Conservation (phyloP, 306 rosid species). For the Casuarina equisetifolia region DNA sequence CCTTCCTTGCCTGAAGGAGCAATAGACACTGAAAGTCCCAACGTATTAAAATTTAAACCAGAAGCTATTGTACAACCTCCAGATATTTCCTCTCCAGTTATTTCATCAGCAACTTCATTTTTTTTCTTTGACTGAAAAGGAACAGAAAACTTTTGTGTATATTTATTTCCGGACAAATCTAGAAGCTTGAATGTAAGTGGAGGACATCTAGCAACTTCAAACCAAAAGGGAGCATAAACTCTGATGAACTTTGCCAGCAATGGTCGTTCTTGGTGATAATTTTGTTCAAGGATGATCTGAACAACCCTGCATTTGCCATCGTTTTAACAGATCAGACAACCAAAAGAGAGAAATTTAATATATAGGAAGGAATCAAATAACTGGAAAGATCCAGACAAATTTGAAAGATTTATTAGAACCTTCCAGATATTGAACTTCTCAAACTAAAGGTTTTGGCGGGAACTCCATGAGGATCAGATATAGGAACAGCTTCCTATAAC, state of each 20-base stretch:
- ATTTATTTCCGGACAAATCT: slow-evolving; percentile 59
- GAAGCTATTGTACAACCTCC: slow-evolving; percentile 84
- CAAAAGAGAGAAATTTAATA: slow-evolving; percentile 5
- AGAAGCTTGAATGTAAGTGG: slow-evolving; percentile 76
- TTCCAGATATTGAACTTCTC: slow-evolving; percentile 95
- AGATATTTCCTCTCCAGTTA: slow-evolving; percentile 79
- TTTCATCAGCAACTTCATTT: slow-evolving; percentile 64
- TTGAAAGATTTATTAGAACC: slow-evolving; percentile 50
- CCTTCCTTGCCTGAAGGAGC: slow-evolving; percentile 57
- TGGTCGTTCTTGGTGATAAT: slow-evolving; percentile 51
- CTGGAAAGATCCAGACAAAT: slow-evolving; percentile 3
- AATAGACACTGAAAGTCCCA: slow-evolving; percentile 81
- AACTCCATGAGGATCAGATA: slow-evolving; percentile 73
- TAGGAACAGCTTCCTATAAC: slow-evolving; percentile 82
- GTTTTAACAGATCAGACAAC: slow-evolving; percentile 30
- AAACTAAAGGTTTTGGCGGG: slow-evolving; percentile 77
- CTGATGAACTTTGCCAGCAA: slow-evolving; percentile 69
- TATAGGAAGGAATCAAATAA: slow-evolving; percentile 16
- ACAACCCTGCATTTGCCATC: slow-evolving; percentile 68
- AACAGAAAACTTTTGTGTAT: slow-evolving; percentile 40
- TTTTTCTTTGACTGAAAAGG: slow-evolving; percentile 51
- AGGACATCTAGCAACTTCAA: slow-evolving; percentile 76
- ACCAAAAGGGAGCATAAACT: slow-evolving; percentile 93
- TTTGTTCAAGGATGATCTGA: slow-evolving; percentile 86
- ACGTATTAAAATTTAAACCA: slow-evolving; percentile 68